Evolutionary conservation across 129 eudicot genomes (phyloP), one percentile per base, ranked within the genome.

Genomic region (Saposhnikovia divaricata): DNA sequence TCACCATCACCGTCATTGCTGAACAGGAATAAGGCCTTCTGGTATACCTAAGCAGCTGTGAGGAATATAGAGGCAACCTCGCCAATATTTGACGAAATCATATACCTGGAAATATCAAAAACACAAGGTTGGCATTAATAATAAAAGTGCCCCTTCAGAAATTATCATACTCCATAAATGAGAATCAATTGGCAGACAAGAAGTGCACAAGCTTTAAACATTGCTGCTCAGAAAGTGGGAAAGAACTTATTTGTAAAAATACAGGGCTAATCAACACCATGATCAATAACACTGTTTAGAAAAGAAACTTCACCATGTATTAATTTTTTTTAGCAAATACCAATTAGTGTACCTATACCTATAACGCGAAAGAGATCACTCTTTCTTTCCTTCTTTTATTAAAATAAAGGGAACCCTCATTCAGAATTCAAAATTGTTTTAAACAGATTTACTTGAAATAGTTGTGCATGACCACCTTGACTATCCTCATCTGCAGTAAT

Each of bases 21-120:
- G 97, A 70, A 92, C 97, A 5, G 97, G 97, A 80, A 92, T 90
- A 83, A 92, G 39, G 59, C 97, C 94, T 79, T 92, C 97, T 19
- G 97, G 97, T 82, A 92, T 89, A 34, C 97, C 97, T 9, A 92
- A 28, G 97, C 96, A 80, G 97, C 96, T 16, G 97, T 90, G 79
- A 92, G 57, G 78, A 92, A 92, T 81, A 92, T 92, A 23, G 88
- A 90, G 51, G 89, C 92, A 27, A 92, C 97, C 89, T 92, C 97
- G 25, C 97, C 97, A 18, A 92, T 88, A 74, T 92, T 92, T 39
- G 97, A 92, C 61, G 97, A 92, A 55, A 92, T 92, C 97, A 92
- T 92, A 75, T 92, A 92, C 51, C 94, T 91, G 92, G 12, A 25
- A 6, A n/a, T 31, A 37, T 46, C 1, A 8, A 0, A 19, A 66